phyloP scores from a whole-genome alignment of 371 early-diverging fungal genomes.

The Apophysomyces elegans region DNA sequence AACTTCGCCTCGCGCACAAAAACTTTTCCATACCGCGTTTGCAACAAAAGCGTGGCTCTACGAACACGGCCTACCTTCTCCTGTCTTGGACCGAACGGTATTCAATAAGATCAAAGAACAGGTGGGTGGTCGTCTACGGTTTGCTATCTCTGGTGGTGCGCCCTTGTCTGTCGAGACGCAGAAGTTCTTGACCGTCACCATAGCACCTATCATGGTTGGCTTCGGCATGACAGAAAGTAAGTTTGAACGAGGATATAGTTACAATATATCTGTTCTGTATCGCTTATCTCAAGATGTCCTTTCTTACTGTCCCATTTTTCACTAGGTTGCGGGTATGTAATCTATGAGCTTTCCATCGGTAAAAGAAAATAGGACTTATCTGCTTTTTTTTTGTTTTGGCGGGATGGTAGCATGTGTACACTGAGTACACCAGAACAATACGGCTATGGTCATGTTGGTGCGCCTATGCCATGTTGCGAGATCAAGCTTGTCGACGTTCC shows the following conservation, averaged over 20 bases:
- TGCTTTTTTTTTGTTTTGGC: conserved; percentile 3
- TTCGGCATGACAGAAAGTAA: conserved; percentile 61
- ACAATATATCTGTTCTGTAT: neutral
- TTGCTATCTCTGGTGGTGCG: conserved; percentile 82
- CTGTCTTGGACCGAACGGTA: conserved; percentile 67
- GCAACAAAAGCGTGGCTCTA: conserved; percentile 60
- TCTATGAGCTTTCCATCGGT: neutral
- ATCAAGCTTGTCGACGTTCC: conserved; percentile 87
- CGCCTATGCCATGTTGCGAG: conserved; percentile 77
- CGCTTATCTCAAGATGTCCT: neutral
- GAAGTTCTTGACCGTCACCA: conserved; percentile 66
- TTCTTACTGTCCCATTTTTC: neutral
- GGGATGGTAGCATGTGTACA: conserved; percentile 48
- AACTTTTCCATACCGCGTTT: conserved; percentile 60
- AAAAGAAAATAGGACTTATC: too few species aligned
- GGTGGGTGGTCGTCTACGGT: conserved; percentile 78
- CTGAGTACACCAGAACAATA: conserved; percentile 57
- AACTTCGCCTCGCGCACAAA: conserved; percentile 27
- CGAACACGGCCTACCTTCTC: conserved; percentile 54
- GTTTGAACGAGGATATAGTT: neutral
- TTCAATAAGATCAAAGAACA: conserved; percentile 75
- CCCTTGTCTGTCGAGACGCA: conserved; percentile 74
- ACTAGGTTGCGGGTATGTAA: conserved; percentile 6
- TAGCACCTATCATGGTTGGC: conserved; percentile 75
- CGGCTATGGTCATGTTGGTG: conserved; percentile 71